Evolutionary conservation across 2,329 filamentous ascomycete species (phyloP).

Genomic region (Stromatinia cepivora): DNA sequence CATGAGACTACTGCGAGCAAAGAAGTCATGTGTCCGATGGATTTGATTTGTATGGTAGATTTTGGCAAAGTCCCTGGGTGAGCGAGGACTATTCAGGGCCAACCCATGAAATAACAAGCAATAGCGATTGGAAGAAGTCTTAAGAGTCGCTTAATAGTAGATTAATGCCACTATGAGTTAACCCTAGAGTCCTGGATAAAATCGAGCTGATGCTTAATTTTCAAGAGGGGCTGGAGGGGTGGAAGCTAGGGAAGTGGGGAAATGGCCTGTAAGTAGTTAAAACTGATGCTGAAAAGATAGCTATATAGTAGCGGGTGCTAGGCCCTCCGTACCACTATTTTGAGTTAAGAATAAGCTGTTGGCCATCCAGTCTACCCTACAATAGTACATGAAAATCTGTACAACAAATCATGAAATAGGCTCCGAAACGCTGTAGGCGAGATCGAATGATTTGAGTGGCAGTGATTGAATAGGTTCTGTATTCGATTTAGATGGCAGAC

Average conservation of each 20-base stretch:
- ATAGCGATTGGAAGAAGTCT: constrained; percentile 8
- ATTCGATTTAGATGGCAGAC: neutral
- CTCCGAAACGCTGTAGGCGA: constrained; percentile 4
- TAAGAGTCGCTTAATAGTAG: constrained; percentile 13
- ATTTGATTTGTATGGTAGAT: constrained; percentile 16
- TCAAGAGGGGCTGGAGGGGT: constrained; percentile 12
- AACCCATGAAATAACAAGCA: constrained; percentile 15
- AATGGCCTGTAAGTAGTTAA: constrained; percentile 9
- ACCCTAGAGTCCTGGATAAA: constrained; percentile 2
- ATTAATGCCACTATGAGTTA: neutral
- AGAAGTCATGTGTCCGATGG: constrained; percentile 24
- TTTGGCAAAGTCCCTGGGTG: constrained; percentile 14
- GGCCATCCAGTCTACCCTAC: neutral
- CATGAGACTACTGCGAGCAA: constrained; percentile 24
- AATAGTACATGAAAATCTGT: constrained; percentile 10
- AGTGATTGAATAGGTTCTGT: constrained; percentile 1
- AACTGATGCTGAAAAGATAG: neutral
- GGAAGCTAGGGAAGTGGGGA: constrained; percentile 16
- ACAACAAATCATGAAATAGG: constrained; percentile 15
- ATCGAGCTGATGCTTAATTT: neutral
- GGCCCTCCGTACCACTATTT: constrained; percentile 11
- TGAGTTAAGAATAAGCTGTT: constrained; percentile 7
- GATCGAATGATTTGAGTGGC: constrained; percentile 18
- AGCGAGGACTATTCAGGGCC: constrained; percentile 17
- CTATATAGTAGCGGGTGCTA: constrained; percentile 20